Conservation (phyloP, 495 filamentous ascomycete genomes). For the Podospora comata region DNA sequence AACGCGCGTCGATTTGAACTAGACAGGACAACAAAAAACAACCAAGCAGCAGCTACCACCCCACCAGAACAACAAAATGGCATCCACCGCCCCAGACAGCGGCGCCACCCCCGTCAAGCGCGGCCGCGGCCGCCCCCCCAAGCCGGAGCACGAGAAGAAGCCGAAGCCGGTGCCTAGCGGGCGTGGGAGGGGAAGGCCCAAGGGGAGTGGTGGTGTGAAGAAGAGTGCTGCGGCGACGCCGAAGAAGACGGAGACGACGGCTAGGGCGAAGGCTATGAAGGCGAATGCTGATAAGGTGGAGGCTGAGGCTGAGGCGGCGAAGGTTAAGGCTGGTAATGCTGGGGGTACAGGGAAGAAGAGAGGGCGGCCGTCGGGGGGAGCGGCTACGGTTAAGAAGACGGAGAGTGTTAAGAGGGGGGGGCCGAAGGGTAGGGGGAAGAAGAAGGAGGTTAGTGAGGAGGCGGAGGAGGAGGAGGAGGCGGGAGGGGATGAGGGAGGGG, state of each 20-base stretch:
- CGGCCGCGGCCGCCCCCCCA: conserved; percentile 44
- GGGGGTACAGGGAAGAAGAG: background rate
- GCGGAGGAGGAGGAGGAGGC: conserved; percentile 4
- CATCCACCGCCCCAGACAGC: conserved; percentile 19
- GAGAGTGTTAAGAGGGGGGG: conserved; percentile 6
- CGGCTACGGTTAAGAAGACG: background rate
- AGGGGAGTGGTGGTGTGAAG: conserved; percentile 40
- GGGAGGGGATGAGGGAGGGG: conserved; percentile 5
- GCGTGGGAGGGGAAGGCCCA: conserved; percentile 45
- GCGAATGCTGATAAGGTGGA: background rate
- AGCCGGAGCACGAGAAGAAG: conserved; percentile 34
- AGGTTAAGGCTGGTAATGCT: background rate
- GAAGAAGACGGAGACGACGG: conserved; percentile 1
- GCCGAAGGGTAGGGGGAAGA: conserved; percentile 6
- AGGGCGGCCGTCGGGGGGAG: conserved; percentile 11
- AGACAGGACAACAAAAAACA: background rate
- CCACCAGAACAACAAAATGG: conserved; percentile 20
- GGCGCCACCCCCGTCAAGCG: conserved; percentile 35
- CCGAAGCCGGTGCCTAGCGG: conserved; percentile 39
- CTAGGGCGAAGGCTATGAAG: background rate
- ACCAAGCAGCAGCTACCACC: conserved; percentile 22
- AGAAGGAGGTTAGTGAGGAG: background rate
- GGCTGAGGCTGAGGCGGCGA: conserved; percentile 5
- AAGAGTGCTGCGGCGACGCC: conserved; percentile 23
- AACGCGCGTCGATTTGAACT: background rate